Percentiles rank a stretch among this genome's conserved stretches.
phyloP scores from a whole-genome alignment of 805 yeast species.

The Lipomyces starkeyi region DNA sequence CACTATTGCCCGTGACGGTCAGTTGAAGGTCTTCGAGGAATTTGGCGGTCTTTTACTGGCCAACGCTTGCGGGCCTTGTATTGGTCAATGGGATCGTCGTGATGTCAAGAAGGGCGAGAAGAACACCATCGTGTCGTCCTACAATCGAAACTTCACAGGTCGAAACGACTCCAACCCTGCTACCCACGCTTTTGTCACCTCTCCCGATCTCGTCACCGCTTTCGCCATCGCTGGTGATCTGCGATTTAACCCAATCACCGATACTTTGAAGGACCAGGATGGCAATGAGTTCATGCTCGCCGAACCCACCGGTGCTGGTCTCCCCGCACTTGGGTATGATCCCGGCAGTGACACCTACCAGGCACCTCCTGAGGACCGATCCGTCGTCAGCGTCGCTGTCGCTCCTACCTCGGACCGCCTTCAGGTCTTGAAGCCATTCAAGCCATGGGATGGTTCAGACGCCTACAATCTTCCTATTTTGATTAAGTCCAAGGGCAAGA shows the following conservation, averaged over 20 bases:
- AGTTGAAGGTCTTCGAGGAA: slow-evolving; percentile 75
- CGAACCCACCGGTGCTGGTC: slow-evolving; percentile 71
- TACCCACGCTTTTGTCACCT: slow-evolving; percentile 97
- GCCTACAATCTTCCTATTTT: slow-evolving; percentile 69
- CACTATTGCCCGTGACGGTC: slow-evolving; percentile 94
- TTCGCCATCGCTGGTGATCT: slow-evolving; percentile 94
- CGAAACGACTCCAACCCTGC: slow-evolving; percentile 98
- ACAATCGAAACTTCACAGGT: slow-evolving; percentile 96
- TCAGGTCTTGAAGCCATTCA: slow-evolving; percentile 87
- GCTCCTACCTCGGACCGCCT: slow-evolving; percentile 90
- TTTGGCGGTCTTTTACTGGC: slow-evolving; percentile 93
- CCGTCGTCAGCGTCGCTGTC: slow-evolving; percentile 65
- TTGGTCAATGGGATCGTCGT: slow-evolving; percentile 97
- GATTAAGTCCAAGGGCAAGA: slow-evolving; percentile 94
- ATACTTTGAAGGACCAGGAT: slow-evolving; percentile 68
- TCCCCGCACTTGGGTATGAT: slow-evolving; percentile 69
- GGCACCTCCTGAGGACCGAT: slow-evolving; percentile 60
- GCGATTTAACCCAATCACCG: slow-evolving; percentile 89
- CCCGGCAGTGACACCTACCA: slow-evolving; percentile 75
- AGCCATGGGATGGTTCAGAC: slow-evolving; percentile 86
- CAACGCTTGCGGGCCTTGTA: slow-evolving; percentile 99
- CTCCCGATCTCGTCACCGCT: slow-evolving; percentile 97
- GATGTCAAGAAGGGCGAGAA: slow-evolving; percentile 65
- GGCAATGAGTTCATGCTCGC: slow-evolving; percentile 79
- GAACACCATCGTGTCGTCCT: slow-evolving; percentile 89